Evolutionary conservation across 352 stramenopile genomes (phyloP), one percentile per base, ranked within the genome.

Genomic region (Globisporangium spiculum): DNA sequence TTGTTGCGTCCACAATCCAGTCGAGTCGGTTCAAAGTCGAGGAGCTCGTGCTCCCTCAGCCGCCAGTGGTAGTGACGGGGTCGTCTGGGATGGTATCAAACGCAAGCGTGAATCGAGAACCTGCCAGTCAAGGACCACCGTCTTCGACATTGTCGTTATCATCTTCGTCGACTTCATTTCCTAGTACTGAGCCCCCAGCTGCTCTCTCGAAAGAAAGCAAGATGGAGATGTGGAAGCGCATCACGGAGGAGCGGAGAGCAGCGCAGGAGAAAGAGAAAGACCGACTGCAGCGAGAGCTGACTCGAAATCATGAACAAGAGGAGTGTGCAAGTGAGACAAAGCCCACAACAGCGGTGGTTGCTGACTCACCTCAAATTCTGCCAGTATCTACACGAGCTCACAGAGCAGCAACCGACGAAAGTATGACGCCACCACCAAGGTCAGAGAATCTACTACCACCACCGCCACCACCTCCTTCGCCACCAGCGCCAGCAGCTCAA

Each of bases 211-310:
- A 84, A 57, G 72, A 81, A 22, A 77, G 55, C 68, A 92, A 90
- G 44, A 72, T 90, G 63, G 74, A 88, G 65, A 77, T 90, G 44
- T 90, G 84, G 81, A 89, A 89, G 70, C 78, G 75, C 1, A 80
- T 88, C 60, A 77, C 80, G 48, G 74, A 84, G 7, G 73, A 89
- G 22, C 80, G 81, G 6, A 83, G 77, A 32, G 63, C 61, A 9
- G 67, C 75, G 30, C 74, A 83, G 4, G 48, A 72, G 48, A 65
- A 61, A 12, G 76, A 80, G 4, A 68, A 65, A 26, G 52, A 52
- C 2, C 73, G 44, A 26, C 72, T 65, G 16, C 67, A 72, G 53
- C 60, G 27, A 36, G 53, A 63, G n/a, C 18, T 63, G n/a, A 10
- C 44, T 26, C 16, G 30, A 20, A 24, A 0, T 38, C n/a, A 50